Base-by-base conservation (phyloP, 192 early-diverging fungal genomes). In the Thamnidium elegans region DNA sequence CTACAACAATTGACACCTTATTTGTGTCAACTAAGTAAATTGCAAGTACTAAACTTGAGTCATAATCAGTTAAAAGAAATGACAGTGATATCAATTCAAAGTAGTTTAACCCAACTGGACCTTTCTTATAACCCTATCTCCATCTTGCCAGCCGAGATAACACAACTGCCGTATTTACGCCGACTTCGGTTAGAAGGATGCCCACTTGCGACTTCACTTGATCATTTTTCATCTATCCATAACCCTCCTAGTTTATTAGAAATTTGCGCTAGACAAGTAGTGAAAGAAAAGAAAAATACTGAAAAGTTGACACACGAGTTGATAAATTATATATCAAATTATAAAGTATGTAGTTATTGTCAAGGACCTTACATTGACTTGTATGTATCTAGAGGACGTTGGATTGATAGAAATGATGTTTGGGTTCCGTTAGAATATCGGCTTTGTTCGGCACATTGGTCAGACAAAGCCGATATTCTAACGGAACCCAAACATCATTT, bases 361-460 rank as follows among this genome's bases (percentile, higher is more conserved):
- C 70, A 74, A 4, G 92, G 91, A 11, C 93, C 93, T 17, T 92
- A 90, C 56, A 90, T 90, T 69, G 90, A 92, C 15, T 65, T 65
- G n/a, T 83, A 58, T 66, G 77, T 82, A 7, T 77, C 77, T 50
- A 84, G 91, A 46, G 79, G 86, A 23, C 79, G 85, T 26, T 78
- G 85, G 26, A 83, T 89, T 46, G 86, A 87, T 46, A 84, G 85
- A 34, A 74, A 74, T 34, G 82, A 84, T 6, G 59, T 70, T n/a
- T 70, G 70, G 39, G 47, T 76, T 14, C 73, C 85, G 23, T 65
- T 90, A 14, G 89, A 93, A 71, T 91, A 90, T 67, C 65, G 78
- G 13, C 78, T 93, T 19, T 93, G 91, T 70, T 68, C 76, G 30
- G 79, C 88, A 5, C 91, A 93, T 69, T 93, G 90, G 88, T 83